Evolutionary conservation across 1,284 basidiomycete species (phyloP), one percentile per base, ranked within the genome.

Genomic region (Cryptococcus maquisensis): DNA sequence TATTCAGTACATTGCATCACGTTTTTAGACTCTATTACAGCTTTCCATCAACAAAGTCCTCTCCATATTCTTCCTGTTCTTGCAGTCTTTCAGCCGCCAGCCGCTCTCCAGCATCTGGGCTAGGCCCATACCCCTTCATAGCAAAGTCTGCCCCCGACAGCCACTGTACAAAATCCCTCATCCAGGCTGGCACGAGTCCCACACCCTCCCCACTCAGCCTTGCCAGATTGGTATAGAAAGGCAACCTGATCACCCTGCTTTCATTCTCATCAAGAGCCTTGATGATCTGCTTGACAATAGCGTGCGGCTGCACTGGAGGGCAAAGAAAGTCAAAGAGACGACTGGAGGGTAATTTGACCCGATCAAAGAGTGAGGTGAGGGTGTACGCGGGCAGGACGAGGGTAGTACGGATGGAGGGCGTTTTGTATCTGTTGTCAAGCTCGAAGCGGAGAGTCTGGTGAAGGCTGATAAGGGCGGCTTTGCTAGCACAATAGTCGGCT

Each of bases 401-500:
- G 1, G 88, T 91, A 3, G 90, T 92, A 28, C 87, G 85, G 72
- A 96, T 83, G 39, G 78, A 71, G 0, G 86, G 87, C 21, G 83
- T 80, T 21, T 83, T 78, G 77, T 93, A 88, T 16, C 88, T 88
- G 49, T 85, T 83, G 67, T 93, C 86, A 16, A 95, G 82, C 71
- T 96, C 92, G 63, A 85, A 87, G 41, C 89, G 82, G 50, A 96
- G 79, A 7, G 86, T 86, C 61, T 90, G 86, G 61, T 92, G 84
- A 43, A 95, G 74, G 26, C 82, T 82, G 20, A 87, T 79, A 20
- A 87, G 67, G 9, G 90, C 91, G 9, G 90, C 88, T 76, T 95
- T 96, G 28, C 89, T 90, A 5, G 90, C 89, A 69, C 81, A 82
- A 69, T 95, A 96, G 73, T 94, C 92, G 66, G 85, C 89, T 90